Conservation (phyloP, 2,329 filamentous ascomycete species). For the Apiospora kogelbergensis region DNA sequence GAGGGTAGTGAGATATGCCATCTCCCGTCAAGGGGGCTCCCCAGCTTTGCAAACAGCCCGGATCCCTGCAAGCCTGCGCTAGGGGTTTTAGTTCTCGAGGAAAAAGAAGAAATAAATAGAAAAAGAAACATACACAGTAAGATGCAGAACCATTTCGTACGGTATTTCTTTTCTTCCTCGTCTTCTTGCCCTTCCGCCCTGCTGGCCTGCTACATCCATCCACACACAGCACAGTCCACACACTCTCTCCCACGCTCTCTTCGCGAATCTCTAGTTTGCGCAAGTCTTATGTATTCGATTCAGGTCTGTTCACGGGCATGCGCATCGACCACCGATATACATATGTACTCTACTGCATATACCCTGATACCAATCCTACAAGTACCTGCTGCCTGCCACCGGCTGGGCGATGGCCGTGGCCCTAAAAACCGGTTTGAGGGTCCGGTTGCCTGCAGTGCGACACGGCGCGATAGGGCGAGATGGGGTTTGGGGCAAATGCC, state of each 20-base stretch:
- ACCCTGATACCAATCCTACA: too few species aligned
- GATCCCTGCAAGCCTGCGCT: not conserved
- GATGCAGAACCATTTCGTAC: not conserved
- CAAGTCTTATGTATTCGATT: not conserved
- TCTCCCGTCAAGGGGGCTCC: conserved; percentile 1
- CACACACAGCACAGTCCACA: not conserved
- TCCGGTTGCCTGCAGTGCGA: not conserved
- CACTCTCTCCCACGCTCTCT: not conserved
- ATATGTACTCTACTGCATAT: too few species aligned
- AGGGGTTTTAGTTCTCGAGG: not conserved
- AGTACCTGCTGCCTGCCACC: too few species aligned
- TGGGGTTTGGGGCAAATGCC: conserved; percentile 6
- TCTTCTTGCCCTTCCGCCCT: not conserved
- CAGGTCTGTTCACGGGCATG: not conserved
- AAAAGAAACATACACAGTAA: not conserved
- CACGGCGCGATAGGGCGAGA: not conserved
- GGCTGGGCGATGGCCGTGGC: not conserved
- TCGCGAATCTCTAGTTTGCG: not conserved
- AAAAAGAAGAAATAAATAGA: not conserved
- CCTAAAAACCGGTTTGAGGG: not conserved
- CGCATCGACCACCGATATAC: too few species aligned
- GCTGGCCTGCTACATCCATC: too few species aligned
- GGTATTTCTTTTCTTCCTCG: not conserved
- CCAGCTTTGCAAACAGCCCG: not conserved
- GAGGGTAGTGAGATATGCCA: not conserved